phyloP scores from a whole-genome alignment of 2,329 filamentous ascomycete species.

The Trichoderma guizhouense region DNA sequence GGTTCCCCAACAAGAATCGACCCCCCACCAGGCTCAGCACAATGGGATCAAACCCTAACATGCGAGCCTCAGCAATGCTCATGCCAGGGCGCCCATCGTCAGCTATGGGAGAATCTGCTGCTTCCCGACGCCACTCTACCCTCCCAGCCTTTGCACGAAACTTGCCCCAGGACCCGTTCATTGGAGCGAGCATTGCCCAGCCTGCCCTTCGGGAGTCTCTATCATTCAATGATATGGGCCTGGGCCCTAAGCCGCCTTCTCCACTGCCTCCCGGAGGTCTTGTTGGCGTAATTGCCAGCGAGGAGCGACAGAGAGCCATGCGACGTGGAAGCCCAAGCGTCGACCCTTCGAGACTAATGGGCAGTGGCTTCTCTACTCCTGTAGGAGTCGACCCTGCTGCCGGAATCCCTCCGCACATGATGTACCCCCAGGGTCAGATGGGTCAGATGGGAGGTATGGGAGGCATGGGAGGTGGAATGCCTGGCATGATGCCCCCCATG shows the following conservation, averaged over 20 bases:
- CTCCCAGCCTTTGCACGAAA: conserved; percentile 81
- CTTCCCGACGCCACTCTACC: conserved; percentile 37
- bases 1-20: conserved; percentile 75
- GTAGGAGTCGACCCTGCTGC: conserved; percentile 47
- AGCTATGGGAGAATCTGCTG: conserved; percentile 47
- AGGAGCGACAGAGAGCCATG: conserved; percentile 75
- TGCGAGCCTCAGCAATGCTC: conserved; percentile 53
- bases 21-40: conserved; percentile 66
- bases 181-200: conserved; percentile 73
- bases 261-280: conserved; percentile 68
- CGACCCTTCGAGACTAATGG: conserved; percentile 45
- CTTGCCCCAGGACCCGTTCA: conserved; percentile 80
- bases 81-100: conserved; percentile 55
- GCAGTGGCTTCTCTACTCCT: conserved; percentile 35
- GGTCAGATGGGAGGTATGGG: conserved; percentile 26
- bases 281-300: conserved; percentile 81
- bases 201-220: conserved; percentile 71
- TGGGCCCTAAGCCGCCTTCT: conserved; percentile 36
- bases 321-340: conserved; percentile 73
- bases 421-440: conserved; percentile 33
- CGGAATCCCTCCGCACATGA: conserved; percentile 46
- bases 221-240: conserved; percentile 59
- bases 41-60: conserved; percentile 68
- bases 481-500: conserved; percentile 29
- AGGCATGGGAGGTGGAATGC: conserved; percentile 26